phyloP scores from a whole-genome alignment of 2,329 filamentous ascomycete species.

The Colletotrichum chrysophilum region DNA sequence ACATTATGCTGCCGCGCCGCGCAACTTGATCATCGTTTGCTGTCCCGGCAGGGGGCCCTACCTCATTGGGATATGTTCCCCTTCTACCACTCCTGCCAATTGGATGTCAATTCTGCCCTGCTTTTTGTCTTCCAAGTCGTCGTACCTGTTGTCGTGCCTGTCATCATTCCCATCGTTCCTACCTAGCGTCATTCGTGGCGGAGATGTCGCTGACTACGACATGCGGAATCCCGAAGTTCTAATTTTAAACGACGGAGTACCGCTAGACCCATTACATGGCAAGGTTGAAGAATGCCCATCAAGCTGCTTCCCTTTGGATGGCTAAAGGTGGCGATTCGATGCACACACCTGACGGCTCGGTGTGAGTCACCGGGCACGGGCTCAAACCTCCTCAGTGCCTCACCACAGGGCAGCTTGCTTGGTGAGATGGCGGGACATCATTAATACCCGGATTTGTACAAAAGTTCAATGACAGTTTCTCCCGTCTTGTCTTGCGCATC shows the following conservation, averaged over 20 bases:
- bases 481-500: accelerated
- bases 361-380: not conserved
- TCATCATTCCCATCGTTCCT: not conserved
- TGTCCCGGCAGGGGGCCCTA: no score
- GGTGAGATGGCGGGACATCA: not conserved
- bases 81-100: no score
- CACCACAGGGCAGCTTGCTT: not conserved
- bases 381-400: not conserved
- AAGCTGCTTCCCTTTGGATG: not conserved
- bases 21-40: no score
- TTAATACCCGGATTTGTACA: accelerated
- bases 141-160: no score
- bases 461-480: accelerated
- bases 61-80: no score
- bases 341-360: accelerated
- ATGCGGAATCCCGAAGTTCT: not conserved
- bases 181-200: not conserved
- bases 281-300: no score
- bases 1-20: not conserved
- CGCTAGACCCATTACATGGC: not conserved
- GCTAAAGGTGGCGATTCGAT: not conserved
- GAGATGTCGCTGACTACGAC: not conserved
- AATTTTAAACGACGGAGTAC: not conserved
- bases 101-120: no score
- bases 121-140: no score